These are phyloP conservation scores for Termitomyces sp. DNA, from an alignment of 768 basidiomycete genomes.

Conservation along the genomic window DNA sequence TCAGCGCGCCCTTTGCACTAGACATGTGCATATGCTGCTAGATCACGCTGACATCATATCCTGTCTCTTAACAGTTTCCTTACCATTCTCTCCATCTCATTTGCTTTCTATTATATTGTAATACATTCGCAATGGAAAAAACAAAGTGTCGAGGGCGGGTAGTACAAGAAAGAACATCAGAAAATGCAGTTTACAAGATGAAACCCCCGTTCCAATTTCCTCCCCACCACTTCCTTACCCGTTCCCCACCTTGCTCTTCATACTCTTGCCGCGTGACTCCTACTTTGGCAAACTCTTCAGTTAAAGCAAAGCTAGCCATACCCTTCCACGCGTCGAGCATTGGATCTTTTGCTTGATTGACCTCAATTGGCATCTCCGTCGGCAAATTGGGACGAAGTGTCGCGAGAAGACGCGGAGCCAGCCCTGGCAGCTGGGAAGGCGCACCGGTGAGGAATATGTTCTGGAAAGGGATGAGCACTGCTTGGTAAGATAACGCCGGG, in stretches of 20 bases:
- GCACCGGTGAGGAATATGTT: slow-evolving; percentile 90
- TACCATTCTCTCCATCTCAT: slow-evolving; percentile 14
- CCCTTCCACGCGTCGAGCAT: slow-evolving; percentile 85
- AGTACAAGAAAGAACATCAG: background rate
- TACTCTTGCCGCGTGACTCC: slow-evolving; percentile 80
- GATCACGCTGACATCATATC: background rate
- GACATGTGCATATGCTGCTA: background rate
- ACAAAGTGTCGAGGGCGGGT: background rate
- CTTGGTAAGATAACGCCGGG: background rate
- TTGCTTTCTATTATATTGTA: slow-evolving; percentile 19
- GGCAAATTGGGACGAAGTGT: slow-evolving; percentile 83
- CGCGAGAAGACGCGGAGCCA: slow-evolving; percentile 63
- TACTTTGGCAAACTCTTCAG: slow-evolving; percentile 49
- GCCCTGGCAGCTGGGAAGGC: slow-evolving; percentile 69
- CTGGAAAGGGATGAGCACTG: slow-evolving; percentile 32
- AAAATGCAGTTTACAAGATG: slow-evolving; percentile 9
- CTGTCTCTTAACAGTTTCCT: slow-evolving; percentile 8
- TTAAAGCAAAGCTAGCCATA: slow-evolving; percentile 74
- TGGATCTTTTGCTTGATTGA: slow-evolving; percentile 64
- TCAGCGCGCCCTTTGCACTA: slow-evolving; percentile 1
- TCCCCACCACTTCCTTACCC: slow-evolving; percentile 88
- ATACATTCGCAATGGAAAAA: slow-evolving; percentile 19
- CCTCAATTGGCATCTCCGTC: slow-evolving; percentile 69
- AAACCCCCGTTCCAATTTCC: slow-evolving; percentile 74
- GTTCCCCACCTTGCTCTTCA: slow-evolving; percentile 85